Evolutionary conservation across 768 basidiomycete genomes (phyloP).

Genomic region (Tricholoma bakamatsutake): DNA sequence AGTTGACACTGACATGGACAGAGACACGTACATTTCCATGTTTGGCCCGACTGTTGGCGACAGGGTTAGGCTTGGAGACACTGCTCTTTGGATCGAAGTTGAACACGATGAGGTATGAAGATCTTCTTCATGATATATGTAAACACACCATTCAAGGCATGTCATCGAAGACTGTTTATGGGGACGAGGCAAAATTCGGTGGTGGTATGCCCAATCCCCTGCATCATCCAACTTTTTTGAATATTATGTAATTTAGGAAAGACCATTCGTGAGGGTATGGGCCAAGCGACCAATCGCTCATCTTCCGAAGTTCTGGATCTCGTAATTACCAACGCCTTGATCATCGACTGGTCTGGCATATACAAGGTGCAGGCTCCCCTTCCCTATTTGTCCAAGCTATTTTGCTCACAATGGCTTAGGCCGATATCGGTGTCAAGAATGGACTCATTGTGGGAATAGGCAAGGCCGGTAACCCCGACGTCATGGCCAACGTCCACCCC

Average conservation of each 20-base stretch:
- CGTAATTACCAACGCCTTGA: slow-evolving; percentile 91
- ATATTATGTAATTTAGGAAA: slow-evolving; percentile 51
- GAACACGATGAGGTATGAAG: slow-evolving; percentile 69
- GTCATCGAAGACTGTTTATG: slow-evolving; percentile 65
- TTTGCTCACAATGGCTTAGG: slow-evolving; percentile 37
- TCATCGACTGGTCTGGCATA: slow-evolving; percentile 93
- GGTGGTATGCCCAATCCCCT: slow-evolving; percentile 50
- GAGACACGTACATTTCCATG: slow-evolving; percentile 85
- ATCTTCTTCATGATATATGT: not conserved
- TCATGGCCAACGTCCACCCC: slow-evolving; percentile 75
- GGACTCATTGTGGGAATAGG: slow-evolving; percentile 84
- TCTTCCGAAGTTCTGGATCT: slow-evolving; percentile 75
- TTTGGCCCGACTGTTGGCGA: slow-evolving; percentile 95
- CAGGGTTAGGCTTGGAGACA: slow-evolving; percentile 84
- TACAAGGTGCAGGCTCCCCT: slow-evolving; percentile 59
- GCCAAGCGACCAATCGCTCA: slow-evolving; percentile 73
- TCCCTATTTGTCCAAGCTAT: not conserved
- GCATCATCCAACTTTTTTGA: not conserved
- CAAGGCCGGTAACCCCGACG: slow-evolving; percentile 96
- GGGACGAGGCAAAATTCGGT: slow-evolving; percentile 97
- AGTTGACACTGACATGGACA: slow-evolving; percentile 49
- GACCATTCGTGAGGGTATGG: slow-evolving; percentile 94
- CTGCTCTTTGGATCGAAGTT: slow-evolving; percentile 85
- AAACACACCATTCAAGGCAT: not conserved
- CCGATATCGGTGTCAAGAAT: slow-evolving; percentile 88